phyloP scores from a whole-genome alignment of 129 eudicot genomes.

The Tagetes erecta region DNA sequence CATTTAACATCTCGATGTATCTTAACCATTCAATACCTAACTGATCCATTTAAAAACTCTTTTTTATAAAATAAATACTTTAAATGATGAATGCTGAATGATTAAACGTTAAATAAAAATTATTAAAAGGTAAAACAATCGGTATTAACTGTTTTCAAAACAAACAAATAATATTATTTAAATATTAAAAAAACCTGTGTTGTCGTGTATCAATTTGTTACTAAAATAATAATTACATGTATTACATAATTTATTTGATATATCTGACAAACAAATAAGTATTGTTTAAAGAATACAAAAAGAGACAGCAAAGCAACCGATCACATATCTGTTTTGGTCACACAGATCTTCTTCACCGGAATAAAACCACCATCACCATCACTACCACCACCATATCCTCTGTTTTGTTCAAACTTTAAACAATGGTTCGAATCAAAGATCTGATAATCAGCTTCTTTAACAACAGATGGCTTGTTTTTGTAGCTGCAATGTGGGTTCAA shows the following conservation, averaged over 20 bases:
- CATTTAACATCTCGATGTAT: too few species aligned
- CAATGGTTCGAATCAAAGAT: conserved; percentile 47
- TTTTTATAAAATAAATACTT: not conserved
- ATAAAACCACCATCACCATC: conserved; percentile 6
- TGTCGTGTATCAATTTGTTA: not conserved
- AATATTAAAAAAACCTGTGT: not conserved
- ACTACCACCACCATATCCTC: conserved; percentile 8
- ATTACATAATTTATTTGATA: not conserved
- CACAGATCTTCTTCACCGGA: conserved; percentile 24
- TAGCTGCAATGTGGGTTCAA: conserved; percentile 99
- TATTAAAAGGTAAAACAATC: too few species aligned
- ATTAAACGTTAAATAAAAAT: too few species aligned
- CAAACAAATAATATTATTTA: not conserved
- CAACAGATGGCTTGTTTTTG: conserved; percentile 94
- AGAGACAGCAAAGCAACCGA: conserved; percentile 37
- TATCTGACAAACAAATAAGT: not conserved
- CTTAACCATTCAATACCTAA: too few species aligned
- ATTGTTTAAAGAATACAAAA: not conserved
- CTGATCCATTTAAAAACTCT: too few species aligned
- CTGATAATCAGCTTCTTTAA: conserved; percentile 49
- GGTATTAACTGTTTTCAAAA: too few species aligned
- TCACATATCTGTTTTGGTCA: conserved; percentile 16
- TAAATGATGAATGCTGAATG: too few species aligned
- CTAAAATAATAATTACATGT: not conserved
- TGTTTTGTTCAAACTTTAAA: not conserved